These are phyloP conservation scores for Prunus mongolica DNA, from an alignment of 306 rosid species.

Conservation along the genomic window DNA sequence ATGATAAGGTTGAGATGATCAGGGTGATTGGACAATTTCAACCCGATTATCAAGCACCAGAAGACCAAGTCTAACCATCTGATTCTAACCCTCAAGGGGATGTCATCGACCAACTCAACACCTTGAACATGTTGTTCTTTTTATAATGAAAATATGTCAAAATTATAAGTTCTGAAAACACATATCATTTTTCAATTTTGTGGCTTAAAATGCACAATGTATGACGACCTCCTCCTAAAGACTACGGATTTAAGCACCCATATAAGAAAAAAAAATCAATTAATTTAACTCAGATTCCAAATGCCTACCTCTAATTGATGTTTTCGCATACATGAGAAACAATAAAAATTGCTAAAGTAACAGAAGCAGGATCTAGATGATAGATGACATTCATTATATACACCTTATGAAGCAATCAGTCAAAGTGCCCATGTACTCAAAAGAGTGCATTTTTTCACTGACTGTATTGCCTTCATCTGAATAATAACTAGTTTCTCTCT, in stretches of 20 bases:
- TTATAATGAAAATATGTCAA: not conserved
- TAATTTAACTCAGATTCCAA: not conserved
- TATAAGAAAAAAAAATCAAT: not conserved
- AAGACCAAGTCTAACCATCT: not conserved
- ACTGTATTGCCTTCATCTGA: not conserved
- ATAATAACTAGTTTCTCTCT: not conserved
- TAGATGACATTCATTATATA: not conserved
- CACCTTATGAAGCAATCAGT: not conserved
- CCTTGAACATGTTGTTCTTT: not conserved
- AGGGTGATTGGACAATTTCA: not conserved
- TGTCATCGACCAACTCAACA: not conserved
- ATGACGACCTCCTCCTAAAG: not conserved
- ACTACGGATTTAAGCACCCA: not conserved
- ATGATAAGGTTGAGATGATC: not conserved
- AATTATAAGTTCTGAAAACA: not conserved
- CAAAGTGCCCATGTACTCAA: not conserved
- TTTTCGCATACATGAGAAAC: not conserved
- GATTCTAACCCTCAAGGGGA: not conserved
- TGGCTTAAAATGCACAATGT: not conserved
- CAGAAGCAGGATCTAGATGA: not conserved
- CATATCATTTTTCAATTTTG: not conserved
- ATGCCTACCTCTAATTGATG: not conserved
- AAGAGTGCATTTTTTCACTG: not conserved
- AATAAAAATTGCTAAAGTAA: not conserved
- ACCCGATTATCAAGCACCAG: not conserved